Evolutionary conservation across 345 rosid genomes (phyloP), one percentile per base, ranked within the genome.

Genomic region (Brassica rapa): DNA sequence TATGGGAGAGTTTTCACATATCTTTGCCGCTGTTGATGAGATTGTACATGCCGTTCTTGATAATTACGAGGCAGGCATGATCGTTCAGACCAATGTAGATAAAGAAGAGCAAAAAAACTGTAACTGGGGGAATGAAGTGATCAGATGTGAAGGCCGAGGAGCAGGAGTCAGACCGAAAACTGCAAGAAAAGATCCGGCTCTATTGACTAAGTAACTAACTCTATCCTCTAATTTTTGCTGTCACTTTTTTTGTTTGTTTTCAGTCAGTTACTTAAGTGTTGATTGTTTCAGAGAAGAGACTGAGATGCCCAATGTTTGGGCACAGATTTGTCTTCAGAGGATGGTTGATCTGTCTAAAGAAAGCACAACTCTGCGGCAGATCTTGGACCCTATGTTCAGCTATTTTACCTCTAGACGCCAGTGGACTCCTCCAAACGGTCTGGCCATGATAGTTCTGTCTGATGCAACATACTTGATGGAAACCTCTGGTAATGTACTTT

Each of bases 111-210:
- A 84, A 24, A 93, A 86, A 27, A 33, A 33, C 70, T 91, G 85
- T 82, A 90, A 90, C 82, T 95, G 99, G 99, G 93, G 93, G 35
- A 89, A 93, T 81, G 99, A 92, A 87, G 98, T 95, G 35, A 89
- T 95, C 66, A 87, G 97, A 86, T 85, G 89, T 72, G 98, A 95
- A 84, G 94, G 94, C 24, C 87, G 97, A 86, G 88, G 85, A 80
- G 84, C 86, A 25, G 51, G 23, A 74, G 77, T 33, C 68, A 84
- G 93, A 76, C 89, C 87, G 0, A 93, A 82, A 75, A 88, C 89
- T 0, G 84, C 88, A 68, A 89, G 84, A 81, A 95, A 86, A 71
- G 98, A 93, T 81, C 93, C 91, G 37, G 84, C 90, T 71, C 85
- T 85, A 62, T 75, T 95, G 87, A 90, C 97, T 12, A 86, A 91